A percentile compares a stretch with the other conserved stretches of the same genome.
phyloP scores from a whole-genome alignment of 176 grass and related monocot genomes.

The Lolium rigidum region DNA sequence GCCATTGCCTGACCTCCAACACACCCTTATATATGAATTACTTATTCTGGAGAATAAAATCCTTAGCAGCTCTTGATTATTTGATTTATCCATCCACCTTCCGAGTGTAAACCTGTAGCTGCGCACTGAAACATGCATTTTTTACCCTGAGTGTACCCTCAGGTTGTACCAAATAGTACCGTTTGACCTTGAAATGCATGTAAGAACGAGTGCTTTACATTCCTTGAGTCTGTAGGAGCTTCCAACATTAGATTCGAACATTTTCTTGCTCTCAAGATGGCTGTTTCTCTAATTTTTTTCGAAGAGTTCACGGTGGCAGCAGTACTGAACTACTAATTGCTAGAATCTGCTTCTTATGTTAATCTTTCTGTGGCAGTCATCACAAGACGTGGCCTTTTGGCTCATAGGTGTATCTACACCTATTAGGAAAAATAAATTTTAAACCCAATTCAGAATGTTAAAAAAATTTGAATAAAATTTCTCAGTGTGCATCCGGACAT shows the following conservation, averaged over 20 bases:
- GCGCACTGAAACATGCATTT: neutral
- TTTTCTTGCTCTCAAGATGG: neutral
- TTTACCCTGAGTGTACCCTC: neutral
- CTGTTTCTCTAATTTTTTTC: neutral
- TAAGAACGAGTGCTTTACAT: neutral
- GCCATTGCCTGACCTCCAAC: neutral
- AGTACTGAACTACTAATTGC: neutral
- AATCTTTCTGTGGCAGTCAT: neutral
- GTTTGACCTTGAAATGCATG: slow-evolving; percentile 21
- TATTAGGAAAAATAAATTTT: too few relatives aligned
- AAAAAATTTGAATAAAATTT: too few relatives aligned
- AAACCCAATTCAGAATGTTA: too few relatives aligned
- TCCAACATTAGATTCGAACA: neutral
- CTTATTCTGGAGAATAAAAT: neutral
- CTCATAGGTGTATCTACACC: too few relatives aligned
- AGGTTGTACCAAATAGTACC: slow-evolving; percentile 1
- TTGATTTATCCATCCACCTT: slow-evolving; percentile 1
- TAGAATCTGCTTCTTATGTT: neutral
- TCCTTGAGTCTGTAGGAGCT: neutral
- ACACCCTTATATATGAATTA: neutral
- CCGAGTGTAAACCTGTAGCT: neutral
- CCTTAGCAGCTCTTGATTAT: neutral
- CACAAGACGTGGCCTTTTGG: too few relatives aligned
- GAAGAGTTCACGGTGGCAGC: neutral
- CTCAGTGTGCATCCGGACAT: too few relatives aligned